phyloP scores from a whole-genome alignment of 1,284 basidiomycete genomes.

The Rhodofomes roseus region DNA sequence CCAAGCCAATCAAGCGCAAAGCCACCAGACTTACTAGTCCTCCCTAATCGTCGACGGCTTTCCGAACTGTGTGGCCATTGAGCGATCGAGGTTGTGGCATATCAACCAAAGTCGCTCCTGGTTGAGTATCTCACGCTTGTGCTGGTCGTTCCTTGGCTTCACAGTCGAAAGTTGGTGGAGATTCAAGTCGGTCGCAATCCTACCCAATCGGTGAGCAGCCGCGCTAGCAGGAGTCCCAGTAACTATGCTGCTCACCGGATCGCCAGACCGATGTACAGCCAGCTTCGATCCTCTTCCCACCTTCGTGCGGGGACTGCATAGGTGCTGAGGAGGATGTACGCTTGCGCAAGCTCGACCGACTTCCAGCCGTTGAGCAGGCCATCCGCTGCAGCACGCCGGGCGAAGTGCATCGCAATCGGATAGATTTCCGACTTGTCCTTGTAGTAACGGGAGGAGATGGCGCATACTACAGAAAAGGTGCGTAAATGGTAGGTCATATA shows the following conservation, averaged over 20 bases:
- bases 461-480: conserved; percentile 52
- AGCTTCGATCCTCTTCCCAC: conserved; percentile 83
- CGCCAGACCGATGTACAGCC: conserved; percentile 78
- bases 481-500: neutral
- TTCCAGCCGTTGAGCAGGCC: conserved; percentile 79
- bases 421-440: conserved; percentile 75
- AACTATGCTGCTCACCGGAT: conserved; percentile 46
- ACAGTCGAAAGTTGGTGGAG: conserved; percentile 64
- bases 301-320: conserved; percentile 73
- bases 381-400: conserved; percentile 75
- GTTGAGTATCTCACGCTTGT: conserved; percentile 81
- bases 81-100: conserved; percentile 82
- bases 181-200: conserved; percentile 83
- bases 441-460: conserved; percentile 74
- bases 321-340: conserved; percentile 73
- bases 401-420: conserved; percentile 84
- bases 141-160: conserved; percentile 57
- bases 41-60: conserved; percentile 85
- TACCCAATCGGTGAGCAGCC: conserved; percentile 12
- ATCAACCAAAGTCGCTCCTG: conserved; percentile 82
- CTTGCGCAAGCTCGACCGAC: conserved; percentile 54
- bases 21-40: conserved; percentile 56
- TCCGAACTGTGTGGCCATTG: conserved; percentile 82
- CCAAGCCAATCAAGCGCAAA: neutral
- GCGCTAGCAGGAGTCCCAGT: too few relatives aligned